Evolutionary conservation across 2,329 filamentous ascomycete species (phyloP).

Genomic region (Xylariomycetidae sp.): DNA sequence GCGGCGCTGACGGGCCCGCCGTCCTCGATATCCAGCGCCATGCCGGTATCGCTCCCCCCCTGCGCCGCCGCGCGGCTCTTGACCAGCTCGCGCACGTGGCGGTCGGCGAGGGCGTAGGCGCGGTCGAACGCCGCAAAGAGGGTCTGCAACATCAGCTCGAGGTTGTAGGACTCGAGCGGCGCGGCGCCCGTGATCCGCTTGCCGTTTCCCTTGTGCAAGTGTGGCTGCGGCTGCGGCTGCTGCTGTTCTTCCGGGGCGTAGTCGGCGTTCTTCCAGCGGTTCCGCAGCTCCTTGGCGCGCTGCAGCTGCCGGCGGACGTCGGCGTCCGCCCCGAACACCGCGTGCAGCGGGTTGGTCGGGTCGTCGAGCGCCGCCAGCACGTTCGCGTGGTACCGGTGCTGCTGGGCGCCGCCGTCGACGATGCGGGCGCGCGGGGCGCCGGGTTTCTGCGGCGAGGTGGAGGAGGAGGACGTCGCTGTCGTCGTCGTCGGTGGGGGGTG

Average conservation of each 20-base stretch:
- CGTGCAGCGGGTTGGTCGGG: slow-evolving; percentile 49
- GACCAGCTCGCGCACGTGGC: slow-evolving; percentile 30
- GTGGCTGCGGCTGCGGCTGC: too few relatives aligned
- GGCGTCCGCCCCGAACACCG: slow-evolving; percentile 43
- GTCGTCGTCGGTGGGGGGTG: too few relatives aligned
- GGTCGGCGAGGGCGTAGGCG: slow-evolving; percentile 46
- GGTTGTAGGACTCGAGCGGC: slow-evolving; percentile 53
- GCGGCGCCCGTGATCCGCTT: slow-evolving; percentile 15
- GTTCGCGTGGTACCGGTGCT: slow-evolving; percentile 63
- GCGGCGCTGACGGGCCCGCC: slow-evolving; percentile 8
- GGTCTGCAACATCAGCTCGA: slow-evolving; percentile 51
- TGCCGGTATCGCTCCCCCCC: background rate
- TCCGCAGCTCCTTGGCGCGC: slow-evolving; percentile 63
- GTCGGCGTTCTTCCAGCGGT: slow-evolving; percentile 66
- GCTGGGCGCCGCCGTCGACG: slow-evolving; percentile 10
- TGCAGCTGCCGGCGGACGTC: slow-evolving; percentile 53
- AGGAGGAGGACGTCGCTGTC: background rate
- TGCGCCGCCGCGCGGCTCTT: background rate
- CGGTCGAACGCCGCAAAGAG: slow-evolving; percentile 55
- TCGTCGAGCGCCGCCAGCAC: slow-evolving; percentile 57
- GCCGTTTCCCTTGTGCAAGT: too few relatives aligned
- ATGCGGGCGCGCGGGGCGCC: too few relatives aligned
- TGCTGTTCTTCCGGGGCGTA: slow-evolving; percentile 20
- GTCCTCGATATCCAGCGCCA: background rate
- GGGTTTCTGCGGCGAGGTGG: background rate